Evolutionary conservation across 2,329 filamentous ascomycete genomes (phyloP).

Genomic region (Aspergillus neoniger): DNA sequence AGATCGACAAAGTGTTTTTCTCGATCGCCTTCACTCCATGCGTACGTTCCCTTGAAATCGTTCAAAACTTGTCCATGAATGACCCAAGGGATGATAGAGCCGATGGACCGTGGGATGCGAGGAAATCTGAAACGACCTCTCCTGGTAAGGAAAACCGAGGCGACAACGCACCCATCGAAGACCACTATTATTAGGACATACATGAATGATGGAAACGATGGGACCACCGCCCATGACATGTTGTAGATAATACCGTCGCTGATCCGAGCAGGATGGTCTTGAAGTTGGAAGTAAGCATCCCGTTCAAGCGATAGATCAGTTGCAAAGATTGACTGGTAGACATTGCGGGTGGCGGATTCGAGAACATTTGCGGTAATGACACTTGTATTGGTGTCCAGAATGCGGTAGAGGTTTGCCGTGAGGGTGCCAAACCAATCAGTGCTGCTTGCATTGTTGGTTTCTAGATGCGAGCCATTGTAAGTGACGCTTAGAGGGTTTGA

Average conservation of each 20-base stretch:
- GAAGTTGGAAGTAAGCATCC: conserved; percentile 16
- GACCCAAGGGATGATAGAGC: conserved; percentile 23
- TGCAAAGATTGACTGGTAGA: conserved; percentile 22
- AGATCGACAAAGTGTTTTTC: conserved; percentile 14
- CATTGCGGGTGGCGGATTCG: conserved; percentile 6
- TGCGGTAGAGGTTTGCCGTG: conserved; percentile 16
- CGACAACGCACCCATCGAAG: conserved; percentile 20
- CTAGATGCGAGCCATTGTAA: conserved; percentile 2
- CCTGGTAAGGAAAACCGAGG: conserved; percentile 22
- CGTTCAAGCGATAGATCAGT: conserved; percentile 19
- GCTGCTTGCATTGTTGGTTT: background rate
- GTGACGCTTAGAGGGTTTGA: background rate
- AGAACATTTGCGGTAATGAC: conserved; percentile 6
- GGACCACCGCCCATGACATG: conserved; percentile 17
- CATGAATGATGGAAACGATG: conserved; percentile 19
- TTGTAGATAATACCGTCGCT: conserved; percentile 10
- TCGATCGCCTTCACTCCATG: conserved; percentile 14
- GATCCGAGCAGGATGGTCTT: background rate
- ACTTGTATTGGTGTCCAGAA: background rate
- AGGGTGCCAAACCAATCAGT: conserved; percentile 18
- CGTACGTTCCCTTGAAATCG: conserved; percentile 16
- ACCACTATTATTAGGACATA: conserved; percentile 22
- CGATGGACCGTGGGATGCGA: conserved; percentile 22
- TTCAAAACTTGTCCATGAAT: conserved; percentile 17
- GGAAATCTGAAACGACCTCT: conserved; percentile 16